Base-by-base conservation (phyloP, 352 stramenopile genomes). In the Lagenidium sp. region DNA sequence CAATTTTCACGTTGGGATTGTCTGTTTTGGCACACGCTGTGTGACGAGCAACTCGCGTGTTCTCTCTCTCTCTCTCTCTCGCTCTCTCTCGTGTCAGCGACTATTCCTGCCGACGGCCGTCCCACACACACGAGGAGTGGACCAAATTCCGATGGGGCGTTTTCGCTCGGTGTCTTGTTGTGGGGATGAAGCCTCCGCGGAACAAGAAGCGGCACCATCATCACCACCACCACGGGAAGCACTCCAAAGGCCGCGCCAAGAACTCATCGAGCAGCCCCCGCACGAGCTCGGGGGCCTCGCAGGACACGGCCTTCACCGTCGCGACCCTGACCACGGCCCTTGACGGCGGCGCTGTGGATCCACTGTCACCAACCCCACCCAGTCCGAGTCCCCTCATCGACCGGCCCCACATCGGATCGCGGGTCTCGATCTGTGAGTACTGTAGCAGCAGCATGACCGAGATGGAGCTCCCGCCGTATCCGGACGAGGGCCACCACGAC, bases 171-270 rank as follows among this genome's bases (percentile, higher is more conserved):
- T n/a, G n/a, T n/a, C n/a, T n/a, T n/a, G n/a, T n/a, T n/a, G n/a
- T n/a, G n/a, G n/a, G n/a, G 1, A 60, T 60, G 51, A 54, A 50
- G 41, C 45, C 46, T 36, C 30, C 25, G 22, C 20, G 16, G n/a
- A 60, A 50, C 44, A 60, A 60, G 41, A 53, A 54, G 21, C 21
- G 30, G 22, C 19, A 6, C 36, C 15, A 25, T 7, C 36, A 41
- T 24, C 36, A 41, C 36, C 16, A 41, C 36, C 36, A 41, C 19
- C 36, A 41, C 36, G 6, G 21, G 34, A 50, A 56, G 36, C 49
- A 50, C 41, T 46, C 40, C 37, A 16, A 35, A 20, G 38, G 45
- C 11, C 36, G 30, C 20, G 22, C 12, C 4, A 44, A 10, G 12
- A 40, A 53, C 15, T 20, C 28, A 20, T 8, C 30, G 2, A 20